phyloP scores from a whole-genome alignment of 2,329 filamentous ascomycete species.

The Cercospora janseana region DNA sequence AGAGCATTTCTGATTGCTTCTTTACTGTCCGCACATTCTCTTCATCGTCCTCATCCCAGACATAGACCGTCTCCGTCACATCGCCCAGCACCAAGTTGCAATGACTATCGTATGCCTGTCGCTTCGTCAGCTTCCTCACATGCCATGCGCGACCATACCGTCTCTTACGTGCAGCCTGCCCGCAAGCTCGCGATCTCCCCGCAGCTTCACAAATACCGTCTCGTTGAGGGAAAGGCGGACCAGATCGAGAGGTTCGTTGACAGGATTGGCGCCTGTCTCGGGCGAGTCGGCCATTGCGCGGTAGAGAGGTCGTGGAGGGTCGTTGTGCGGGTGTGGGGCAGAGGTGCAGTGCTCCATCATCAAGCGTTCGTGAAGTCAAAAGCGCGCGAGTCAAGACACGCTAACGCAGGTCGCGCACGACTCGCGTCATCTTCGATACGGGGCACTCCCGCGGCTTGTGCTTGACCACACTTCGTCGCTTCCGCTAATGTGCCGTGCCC shows the following conservation, averaged over 20 bases:
- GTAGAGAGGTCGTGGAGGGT: neutral
- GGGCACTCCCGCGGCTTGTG: constrained; percentile 5
- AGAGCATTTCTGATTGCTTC: constrained; percentile 98
- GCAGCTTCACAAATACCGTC: constrained; percentile 93
- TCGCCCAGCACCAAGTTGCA: constrained; percentile 96
- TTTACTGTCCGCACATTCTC: constrained; percentile 83
- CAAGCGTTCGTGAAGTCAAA: neutral
- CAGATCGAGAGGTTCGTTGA: constrained; percentile 90
- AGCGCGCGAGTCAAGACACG: neutral
- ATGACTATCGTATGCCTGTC: constrained; percentile 93
- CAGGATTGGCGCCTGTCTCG: constrained; percentile 56
- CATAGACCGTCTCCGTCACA: constrained; percentile 94
- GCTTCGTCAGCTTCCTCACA: constrained; percentile 15
- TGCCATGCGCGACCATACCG: neutral
- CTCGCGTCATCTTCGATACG: neutral
- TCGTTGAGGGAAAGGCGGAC: constrained; percentile 94
- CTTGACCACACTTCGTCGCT: neutral
- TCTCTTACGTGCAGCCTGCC: constrained; percentile 82
- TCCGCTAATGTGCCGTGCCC: constrained; percentile 12
- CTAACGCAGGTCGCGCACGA: neutral
- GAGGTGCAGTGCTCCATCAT: too few relatives aligned
- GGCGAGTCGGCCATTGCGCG: constrained; percentile 75
- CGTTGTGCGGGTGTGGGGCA: neutral
- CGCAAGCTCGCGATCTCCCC: constrained; percentile 92
- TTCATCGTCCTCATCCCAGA: constrained; percentile 77